phyloP scores from a whole-genome alignment of 1,139 yeast genomes.

The Zygoascus hellenicus region DNA sequence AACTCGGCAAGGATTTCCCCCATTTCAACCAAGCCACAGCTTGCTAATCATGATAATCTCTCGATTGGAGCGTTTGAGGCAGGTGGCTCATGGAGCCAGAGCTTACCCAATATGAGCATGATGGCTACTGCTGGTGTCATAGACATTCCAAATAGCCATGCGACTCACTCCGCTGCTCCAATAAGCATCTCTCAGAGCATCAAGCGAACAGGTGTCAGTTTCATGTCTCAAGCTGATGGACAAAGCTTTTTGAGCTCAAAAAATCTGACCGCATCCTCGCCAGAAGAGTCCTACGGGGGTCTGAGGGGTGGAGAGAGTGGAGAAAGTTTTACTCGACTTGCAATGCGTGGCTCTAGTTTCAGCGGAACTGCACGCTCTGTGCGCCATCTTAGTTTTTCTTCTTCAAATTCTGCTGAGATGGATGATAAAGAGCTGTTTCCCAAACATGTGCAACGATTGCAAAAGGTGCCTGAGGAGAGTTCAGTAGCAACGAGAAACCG shows the following conservation, averaged over 20 bases:
- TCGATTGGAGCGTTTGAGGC: too few species aligned
- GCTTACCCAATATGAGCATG: background rate
- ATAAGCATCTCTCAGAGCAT: background rate
- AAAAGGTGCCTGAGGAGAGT: too few species aligned
- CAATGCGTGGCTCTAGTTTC: slow-evolving; percentile 12
- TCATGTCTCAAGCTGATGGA: background rate
- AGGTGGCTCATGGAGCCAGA: too few species aligned
- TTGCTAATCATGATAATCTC: too few species aligned
- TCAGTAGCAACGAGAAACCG: too few species aligned
- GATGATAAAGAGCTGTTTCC: too few species aligned
- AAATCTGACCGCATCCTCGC: slow-evolving; percentile 11
- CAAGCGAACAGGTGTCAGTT: background rate
- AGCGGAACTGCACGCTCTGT: background rate
- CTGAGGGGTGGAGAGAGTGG: slow-evolving; percentile 13
- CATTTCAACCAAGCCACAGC: too few species aligned
- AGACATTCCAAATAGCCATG: background rate
- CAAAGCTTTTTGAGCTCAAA: background rate
- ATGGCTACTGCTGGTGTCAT: background rate
- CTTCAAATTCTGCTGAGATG: background rate
- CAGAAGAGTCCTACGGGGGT: slow-evolving; percentile 18
- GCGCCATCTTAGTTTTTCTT: background rate
- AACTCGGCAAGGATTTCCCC: too few species aligned
- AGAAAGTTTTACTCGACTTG: slow-evolving; percentile 16
- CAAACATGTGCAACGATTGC: too few species aligned
- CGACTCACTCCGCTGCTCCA: background rate